A percentile compares a stretch with the other conserved stretches of the same genome.
phyloP scores from a whole-genome alignment of 2,329 filamentous ascomycete genomes.

The Pseudogymnoascus sp. region DNA sequence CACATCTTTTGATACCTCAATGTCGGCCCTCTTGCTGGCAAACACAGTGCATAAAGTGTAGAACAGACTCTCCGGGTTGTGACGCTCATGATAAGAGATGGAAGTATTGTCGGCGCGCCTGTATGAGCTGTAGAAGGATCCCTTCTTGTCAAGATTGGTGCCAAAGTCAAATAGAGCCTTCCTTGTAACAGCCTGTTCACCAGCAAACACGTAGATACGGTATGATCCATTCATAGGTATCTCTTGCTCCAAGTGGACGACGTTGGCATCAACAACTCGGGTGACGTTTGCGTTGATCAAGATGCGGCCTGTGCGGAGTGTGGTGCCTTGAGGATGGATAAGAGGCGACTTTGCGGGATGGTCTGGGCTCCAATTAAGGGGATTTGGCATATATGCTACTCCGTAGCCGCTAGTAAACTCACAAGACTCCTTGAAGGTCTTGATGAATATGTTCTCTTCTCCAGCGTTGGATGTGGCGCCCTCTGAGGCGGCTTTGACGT shows the following conservation, averaged over 20 bases:
- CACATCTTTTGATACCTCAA: slow-evolving; percentile 64
- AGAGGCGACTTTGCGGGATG: slow-evolving; percentile 64
- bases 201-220: slow-evolving; percentile 79
- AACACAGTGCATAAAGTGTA: slow-evolving; percentile 74
- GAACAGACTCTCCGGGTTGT: slow-evolving; percentile 79
- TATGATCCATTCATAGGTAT: slow-evolving; percentile 83
- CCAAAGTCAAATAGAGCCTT: slow-evolving; percentile 63
- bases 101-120: slow-evolving; percentile 49
- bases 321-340: slow-evolving; percentile 57
- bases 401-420: slow-evolving; percentile 91
- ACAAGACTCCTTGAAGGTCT: slow-evolving; percentile 83
- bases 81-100: slow-evolving; percentile 67
- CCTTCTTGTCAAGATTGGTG: slow-evolving; percentile 50
- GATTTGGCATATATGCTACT: slow-evolving; percentile 73
- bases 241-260: slow-evolving; percentile 83
- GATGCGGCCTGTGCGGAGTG: slow-evolving; percentile 63
- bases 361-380: slow-evolving; percentile 69
- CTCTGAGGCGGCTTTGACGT: slow-evolving; percentile 58
- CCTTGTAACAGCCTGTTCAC: slow-evolving; percentile 49
- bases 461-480: slow-evolving; percentile 20
- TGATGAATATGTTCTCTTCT: slow-evolving; percentile 72
- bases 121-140: slow-evolving; percentile 65
- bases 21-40: slow-evolving; percentile 53
- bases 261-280: slow-evolving; percentile 78
- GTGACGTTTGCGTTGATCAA: slow-evolving; percentile 75